Evolutionary conservation across 2,329 filamentous ascomycete genomes (phyloP).

Genomic region (Sporothrix brunneoviolacea): DNA sequence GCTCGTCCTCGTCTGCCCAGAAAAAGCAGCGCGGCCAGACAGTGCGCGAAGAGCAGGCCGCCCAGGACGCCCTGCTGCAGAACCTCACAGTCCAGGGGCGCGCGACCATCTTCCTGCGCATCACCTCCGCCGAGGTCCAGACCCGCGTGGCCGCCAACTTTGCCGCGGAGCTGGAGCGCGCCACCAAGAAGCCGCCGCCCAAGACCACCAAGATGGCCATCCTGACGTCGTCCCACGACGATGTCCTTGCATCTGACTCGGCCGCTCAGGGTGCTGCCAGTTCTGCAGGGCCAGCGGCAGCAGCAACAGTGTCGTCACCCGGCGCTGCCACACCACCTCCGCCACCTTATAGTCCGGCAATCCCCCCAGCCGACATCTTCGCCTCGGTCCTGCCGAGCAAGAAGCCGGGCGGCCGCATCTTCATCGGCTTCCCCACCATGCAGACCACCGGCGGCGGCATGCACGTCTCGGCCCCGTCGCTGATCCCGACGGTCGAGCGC

Average conservation of each 20-base stretch:
- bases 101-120: slow-evolving; percentile 79
- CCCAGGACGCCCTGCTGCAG: slow-evolving; percentile 58
- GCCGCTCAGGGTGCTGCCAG: slow-evolving; percentile 14
- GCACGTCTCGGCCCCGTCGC: slow-evolving; percentile 89
- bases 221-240: slow-evolving; percentile 85
- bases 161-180: slow-evolving; percentile 80
- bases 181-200: slow-evolving; percentile 94
- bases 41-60: slow-evolving; percentile 55
- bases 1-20: slow-evolving; percentile 35
- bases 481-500: slow-evolving; percentile 94
- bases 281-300: background rate
- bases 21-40: slow-evolving; percentile 45
- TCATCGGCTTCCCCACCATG: slow-evolving; percentile 95
- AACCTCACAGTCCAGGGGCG: slow-evolving; percentile 65
- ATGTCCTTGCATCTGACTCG: slow-evolving; percentile 57
- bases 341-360: slow-evolving; percentile 36
- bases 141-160: slow-evolving; percentile 69
- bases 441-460: slow-evolving; percentile 92
- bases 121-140: slow-evolving; percentile 75
- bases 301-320: background rate
- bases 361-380: slow-evolving; percentile 65
- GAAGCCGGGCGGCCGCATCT: slow-evolving; percentile 74
- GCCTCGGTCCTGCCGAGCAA: slow-evolving; percentile 83
- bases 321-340: slow-evolving; percentile 25
- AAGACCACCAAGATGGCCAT: slow-evolving; percentile 81